These are phyloP conservation scores for Plasmodium billcollinsi DNA, from an alignment of 169 alveolate genomes.

Conservation along the genomic window DNA sequence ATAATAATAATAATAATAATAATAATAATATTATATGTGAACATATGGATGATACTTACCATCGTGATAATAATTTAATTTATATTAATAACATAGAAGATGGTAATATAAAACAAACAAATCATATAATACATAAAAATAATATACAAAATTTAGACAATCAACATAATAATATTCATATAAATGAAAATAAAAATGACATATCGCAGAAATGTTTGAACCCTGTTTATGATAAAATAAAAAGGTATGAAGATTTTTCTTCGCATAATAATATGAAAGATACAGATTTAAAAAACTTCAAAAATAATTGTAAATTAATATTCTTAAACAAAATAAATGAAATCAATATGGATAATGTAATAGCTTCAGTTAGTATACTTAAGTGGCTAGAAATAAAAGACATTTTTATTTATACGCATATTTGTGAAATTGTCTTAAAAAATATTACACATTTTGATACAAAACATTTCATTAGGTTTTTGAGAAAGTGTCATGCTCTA, in stretches of 20 bases:
- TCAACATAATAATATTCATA: background rate
- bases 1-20: background rate
- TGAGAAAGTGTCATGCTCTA: slow-evolving; percentile 54
- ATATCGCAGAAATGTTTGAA: background rate
- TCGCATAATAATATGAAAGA: background rate
- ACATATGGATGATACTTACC: background rate
- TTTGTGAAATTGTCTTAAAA: slow-evolving; percentile 47
- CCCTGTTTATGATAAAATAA: background rate
- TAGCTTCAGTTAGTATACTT: slow-evolving; percentile 25
- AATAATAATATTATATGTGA: background rate
- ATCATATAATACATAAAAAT: background rate
- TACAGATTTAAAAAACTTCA: background rate
- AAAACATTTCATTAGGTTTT: slow-evolving; percentile 36
- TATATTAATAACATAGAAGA: background rate
- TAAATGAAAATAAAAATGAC: background rate
- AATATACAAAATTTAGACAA: background rate
- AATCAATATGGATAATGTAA: slow-evolving; percentile 13
- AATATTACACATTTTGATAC: slow-evolving; percentile 1
- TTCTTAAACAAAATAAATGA: slow-evolving; percentile 45
- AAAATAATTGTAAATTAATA: slow-evolving; percentile 23
- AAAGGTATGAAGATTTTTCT: background rate
- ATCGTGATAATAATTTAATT: background rate
- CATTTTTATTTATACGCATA: slow-evolving; percentile 28
- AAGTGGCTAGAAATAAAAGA: slow-evolving; percentile 46
- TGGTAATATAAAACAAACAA: background rate